These are phyloP conservation scores for Picochlorum sp. DNA, from an alignment of 139 green algal genomes.

Conservation along the genomic window DNA sequence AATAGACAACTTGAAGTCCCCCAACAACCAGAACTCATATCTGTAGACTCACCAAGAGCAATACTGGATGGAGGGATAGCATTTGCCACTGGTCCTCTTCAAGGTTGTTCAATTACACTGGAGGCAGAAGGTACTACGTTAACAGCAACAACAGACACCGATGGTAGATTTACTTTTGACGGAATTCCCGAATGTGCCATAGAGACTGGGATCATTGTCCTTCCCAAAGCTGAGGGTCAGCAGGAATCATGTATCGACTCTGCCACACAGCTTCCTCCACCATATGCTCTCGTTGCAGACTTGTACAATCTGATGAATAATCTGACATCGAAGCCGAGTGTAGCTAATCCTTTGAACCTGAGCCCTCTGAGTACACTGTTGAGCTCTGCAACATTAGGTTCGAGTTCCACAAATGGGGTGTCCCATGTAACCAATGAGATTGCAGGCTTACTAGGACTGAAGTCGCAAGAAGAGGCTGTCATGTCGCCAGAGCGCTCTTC, in stretches of 20 bases:
- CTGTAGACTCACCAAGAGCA: background rate
- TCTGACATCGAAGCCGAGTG: background rate
- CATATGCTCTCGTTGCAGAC: background rate
- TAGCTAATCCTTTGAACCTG: background rate
- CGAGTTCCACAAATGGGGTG: background rate
- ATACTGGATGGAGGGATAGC: slow-evolving; percentile 11
- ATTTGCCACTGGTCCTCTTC: background rate
- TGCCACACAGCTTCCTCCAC: background rate
- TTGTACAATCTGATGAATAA: background rate
- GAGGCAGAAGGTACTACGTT: background rate
- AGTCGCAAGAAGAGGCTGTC: background rate
- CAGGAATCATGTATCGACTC: background rate
- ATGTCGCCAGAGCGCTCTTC: background rate
- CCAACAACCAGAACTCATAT: no score
- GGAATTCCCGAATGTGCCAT: slow-evolving; percentile 4
- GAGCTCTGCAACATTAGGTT: background rate
- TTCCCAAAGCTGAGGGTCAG: background rate
- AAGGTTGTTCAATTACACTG: slow-evolving; percentile 6
- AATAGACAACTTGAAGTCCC: no score
- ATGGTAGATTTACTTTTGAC: slow-evolving; percentile 4
- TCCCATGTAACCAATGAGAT: background rate
- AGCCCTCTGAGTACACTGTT: background rate
- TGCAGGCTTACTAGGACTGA: background rate
- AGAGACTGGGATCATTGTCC: background rate
- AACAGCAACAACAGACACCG: slow-evolving; percentile 2